These are phyloP conservation scores for Galeopsis tetrahit DNA, from an alignment of 257 asterid species.

Conservation along the genomic window DNA sequence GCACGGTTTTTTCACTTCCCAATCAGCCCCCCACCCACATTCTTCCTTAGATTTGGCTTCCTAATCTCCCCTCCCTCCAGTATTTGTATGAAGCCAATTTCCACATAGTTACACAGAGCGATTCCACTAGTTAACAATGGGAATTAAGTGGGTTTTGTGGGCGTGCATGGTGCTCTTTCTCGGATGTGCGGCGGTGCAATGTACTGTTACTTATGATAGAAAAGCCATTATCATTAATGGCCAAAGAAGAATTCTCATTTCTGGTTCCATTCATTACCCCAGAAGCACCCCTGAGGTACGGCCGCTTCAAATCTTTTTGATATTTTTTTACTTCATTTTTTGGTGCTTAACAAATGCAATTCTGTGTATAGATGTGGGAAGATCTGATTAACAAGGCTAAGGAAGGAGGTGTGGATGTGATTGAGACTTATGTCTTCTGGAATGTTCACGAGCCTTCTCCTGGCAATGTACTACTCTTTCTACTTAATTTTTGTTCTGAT, in stretches of 20 bases:
- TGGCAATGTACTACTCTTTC: slow-evolving; percentile 60
- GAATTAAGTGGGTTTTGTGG: slow-evolving; percentile 50
- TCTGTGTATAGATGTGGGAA: slow-evolving; percentile 78
- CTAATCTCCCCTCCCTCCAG: slow-evolving; percentile 29
- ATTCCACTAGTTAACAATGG: slow-evolving; percentile 38
- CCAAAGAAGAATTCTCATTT: slow-evolving; percentile 73
- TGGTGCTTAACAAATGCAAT: slow-evolving; percentile 18
- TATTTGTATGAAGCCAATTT: slow-evolving; percentile 31
- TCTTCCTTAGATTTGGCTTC: slow-evolving; percentile 40
- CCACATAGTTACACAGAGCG: slow-evolving; percentile 17
- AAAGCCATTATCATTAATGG: slow-evolving; percentile 73
- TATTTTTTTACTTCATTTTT: slow-evolving; percentile 5
- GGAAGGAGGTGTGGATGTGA: slow-evolving; percentile 85
- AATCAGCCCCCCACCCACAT: slow-evolving; percentile 30
- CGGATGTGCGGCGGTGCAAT: slow-evolving; percentile 60
- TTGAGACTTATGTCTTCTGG: slow-evolving; percentile 93
- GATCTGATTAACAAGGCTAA: slow-evolving; percentile 87
- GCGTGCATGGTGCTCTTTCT: slow-evolving; percentile 48
- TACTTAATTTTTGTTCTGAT: slow-evolving; percentile 12
- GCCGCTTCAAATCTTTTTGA: neutral
- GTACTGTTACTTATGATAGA: slow-evolving; percentile 73
- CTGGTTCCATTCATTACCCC: slow-evolving; percentile 94
- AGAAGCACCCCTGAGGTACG: slow-evolving; percentile 95
- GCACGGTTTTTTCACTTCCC: slow-evolving; percentile 40
- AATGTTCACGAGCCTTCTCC: slow-evolving; percentile 85